phyloP scores from a whole-genome alignment of 2,329 filamentous ascomycete species.

The Sphaerulina musiva region DNA sequence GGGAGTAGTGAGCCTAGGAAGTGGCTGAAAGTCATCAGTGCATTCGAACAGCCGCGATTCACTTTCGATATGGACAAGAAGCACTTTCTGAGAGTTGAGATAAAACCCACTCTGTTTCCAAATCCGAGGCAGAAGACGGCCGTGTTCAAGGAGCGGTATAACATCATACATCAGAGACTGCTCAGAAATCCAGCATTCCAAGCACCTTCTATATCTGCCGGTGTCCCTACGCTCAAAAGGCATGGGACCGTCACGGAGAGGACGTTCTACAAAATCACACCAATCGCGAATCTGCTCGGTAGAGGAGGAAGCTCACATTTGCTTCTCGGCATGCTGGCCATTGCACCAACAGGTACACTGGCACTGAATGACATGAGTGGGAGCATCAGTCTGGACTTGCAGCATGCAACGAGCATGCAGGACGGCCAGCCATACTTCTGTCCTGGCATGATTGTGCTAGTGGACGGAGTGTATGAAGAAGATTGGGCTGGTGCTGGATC shows the following conservation, averaged over 20 bases:
- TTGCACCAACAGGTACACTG: constrained; percentile 73
- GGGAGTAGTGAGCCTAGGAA: constrained; percentile 61
- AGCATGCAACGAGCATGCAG: constrained; percentile 73
- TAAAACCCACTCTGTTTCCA: constrained; percentile 53
- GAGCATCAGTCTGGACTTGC: constrained; percentile 76
- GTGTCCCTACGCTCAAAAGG: constrained; percentile 26
- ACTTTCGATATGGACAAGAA: constrained; percentile 75
- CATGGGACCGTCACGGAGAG: constrained; percentile 50
- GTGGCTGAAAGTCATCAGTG: constrained; percentile 77
- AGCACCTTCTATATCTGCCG: constrained; percentile 62
- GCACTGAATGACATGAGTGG: constrained; percentile 82
- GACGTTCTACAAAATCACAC: constrained; percentile 79
- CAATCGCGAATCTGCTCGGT: constrained; percentile 68
- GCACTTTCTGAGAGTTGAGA: constrained; percentile 67
- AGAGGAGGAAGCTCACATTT: constrained; percentile 79
- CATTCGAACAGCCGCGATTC: constrained; percentile 77
- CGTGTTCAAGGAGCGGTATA: constrained; percentile 82
- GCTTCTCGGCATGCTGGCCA: constrained; percentile 73
- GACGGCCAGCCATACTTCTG: constrained; percentile 78
- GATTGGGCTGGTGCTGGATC: constrained; percentile 67
- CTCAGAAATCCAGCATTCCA: constrained; percentile 92
- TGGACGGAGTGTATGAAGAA: constrained; percentile 95
- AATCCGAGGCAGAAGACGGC: constrained; percentile 72
- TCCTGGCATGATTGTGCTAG: constrained; percentile 90
- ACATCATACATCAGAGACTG: constrained; percentile 84